phyloP scores from a whole-genome alignment of 2,329 filamentous ascomycete genomes.

The Ophiosphaerella herpotricha region DNA sequence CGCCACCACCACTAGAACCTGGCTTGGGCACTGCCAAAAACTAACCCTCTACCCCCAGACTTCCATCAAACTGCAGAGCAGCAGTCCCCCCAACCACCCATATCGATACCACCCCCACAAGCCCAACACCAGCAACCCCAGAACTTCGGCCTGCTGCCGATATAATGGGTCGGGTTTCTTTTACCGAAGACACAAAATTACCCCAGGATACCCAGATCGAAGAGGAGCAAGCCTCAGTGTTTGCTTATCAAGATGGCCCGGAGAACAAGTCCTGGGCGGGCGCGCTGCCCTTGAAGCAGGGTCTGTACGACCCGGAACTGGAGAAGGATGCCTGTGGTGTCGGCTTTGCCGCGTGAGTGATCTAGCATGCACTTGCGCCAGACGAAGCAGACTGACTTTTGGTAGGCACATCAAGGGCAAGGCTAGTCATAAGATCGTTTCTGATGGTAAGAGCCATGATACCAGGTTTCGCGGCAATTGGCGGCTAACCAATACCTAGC shows the following conservation, averaged over 20 bases:
- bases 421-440: constrained; percentile 96
- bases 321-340: constrained; percentile 99
- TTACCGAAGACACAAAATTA: constrained; percentile 56
- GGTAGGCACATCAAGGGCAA: constrained; percentile 93
- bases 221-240: constrained; percentile 66
- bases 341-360: constrained; percentile 89
- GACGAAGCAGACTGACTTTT: constrained; percentile 28
- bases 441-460: constrained; percentile 74
- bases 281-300: constrained; percentile 95
- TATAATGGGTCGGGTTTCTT: constrained; percentile 60
- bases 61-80: constrained; percentile 26
- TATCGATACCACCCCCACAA: constrained; percentile 22
- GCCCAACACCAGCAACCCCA: constrained; percentile 28
- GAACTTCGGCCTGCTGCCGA: constrained; percentile 56
- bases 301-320: constrained; percentile 92
- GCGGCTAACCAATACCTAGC: constrained; percentile 58
- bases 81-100: constrained; percentile 23
- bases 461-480: constrained; percentile 11
- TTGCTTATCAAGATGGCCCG: constrained; percentile 78
- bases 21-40: constrained; percentile 1
- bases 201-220: constrained; percentile 55
- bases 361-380: background rate
- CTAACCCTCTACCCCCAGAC: constrained; percentile 19
- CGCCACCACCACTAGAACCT: background rate
- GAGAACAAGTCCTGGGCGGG: constrained; percentile 94